A percentile compares a stretch with the other conserved stretches of the same genome.
Evolutionary conservation across 768 basidiomycete species (phyloP).

Genomic region (Naganishia randhawae): DNA sequence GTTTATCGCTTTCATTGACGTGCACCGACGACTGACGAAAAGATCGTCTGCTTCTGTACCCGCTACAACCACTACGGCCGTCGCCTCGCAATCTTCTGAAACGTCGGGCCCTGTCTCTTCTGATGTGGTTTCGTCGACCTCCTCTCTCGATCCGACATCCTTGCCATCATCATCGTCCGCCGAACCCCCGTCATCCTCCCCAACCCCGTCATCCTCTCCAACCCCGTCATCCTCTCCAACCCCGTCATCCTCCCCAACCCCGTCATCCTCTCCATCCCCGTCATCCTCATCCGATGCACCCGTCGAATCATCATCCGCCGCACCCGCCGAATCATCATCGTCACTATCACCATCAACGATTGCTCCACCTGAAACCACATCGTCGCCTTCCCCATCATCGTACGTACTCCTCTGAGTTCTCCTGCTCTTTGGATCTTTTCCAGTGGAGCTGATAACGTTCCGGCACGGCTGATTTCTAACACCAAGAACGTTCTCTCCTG

Average conservation of each 20-base stretch:
- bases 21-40: neutral
- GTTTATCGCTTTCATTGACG: neutral
- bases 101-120: neutral
- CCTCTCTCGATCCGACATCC: slow-evolving; percentile 2
- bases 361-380: neutral
- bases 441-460: neutral
- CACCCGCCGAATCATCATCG: neutral
- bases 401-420: neutral
- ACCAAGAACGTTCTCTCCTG: slow-evolving; percentile 1
- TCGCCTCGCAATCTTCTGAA: slow-evolving; percentile 1
- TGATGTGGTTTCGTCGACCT: neutral
- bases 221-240: neutral
- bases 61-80: slow-evolving; percentile 9
- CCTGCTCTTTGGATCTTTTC: neutral
- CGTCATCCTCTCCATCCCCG: neutral
- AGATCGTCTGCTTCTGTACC: slow-evolving; percentile 2
- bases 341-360: neutral
- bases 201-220: neutral
- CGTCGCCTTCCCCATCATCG: neutral
- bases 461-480: slow-evolving; percentile 6
- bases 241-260: neutral
- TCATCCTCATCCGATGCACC: neutral
- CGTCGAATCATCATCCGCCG: neutral
- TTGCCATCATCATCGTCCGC: neutral
- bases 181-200: neutral